Base-by-base conservation (phyloP, 139 green algal genomes). In the Limnomonas spitsbergensis region DNA sequence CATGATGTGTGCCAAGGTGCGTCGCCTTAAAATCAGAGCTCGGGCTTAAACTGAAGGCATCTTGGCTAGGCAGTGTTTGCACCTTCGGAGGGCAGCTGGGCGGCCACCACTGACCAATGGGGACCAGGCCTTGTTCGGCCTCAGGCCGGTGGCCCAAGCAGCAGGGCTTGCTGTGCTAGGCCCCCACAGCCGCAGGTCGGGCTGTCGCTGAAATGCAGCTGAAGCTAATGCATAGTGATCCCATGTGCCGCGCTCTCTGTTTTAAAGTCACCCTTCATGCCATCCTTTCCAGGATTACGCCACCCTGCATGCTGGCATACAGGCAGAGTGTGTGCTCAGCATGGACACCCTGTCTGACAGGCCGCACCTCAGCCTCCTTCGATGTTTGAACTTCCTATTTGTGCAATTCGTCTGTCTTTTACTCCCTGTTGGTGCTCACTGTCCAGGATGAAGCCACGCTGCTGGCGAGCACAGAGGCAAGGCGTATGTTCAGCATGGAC, bases 1-100 rank as follows among this genome's bases (percentile, higher is more conserved):
- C 75, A 74, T 83, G 3, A 40, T 82, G 27, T 77, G 69, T 9
- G 81, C 70, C 47, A 82, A 85, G 56, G 56, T 70, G 29, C n/a
- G 31, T 26, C 53, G 40, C 42, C 3, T 36, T 84, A n/a, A n/a
- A 20, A 73, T 77, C 61, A 52, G 53, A 31, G 80, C 80, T 37
- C 40, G 68, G 27, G 39, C 42, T 36, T 20, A 36, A 7, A 72
- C 29, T 34, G 20, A 24, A 14, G 52, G 20, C 52, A 66, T 66
- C 52, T 66, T 14, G 52, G 52, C 20, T 14, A n/a, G n/a, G n/a
- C n/a, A n/a, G n/a, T n/a, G n/a, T n/a, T n/a, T n/a, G n/a, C n/a
- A n/a, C n/a, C n/a, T n/a, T n/a, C n/a, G n/a, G n/a, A n/a, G n/a
- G n/a, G n/a, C 47, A 61, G 47, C 47, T 29, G 20, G 14, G 14